Evolutionary conservation across 305 asterid species (phyloP), one percentile per base, ranked within the genome.

Genomic region (Rubia balearica): DNA sequence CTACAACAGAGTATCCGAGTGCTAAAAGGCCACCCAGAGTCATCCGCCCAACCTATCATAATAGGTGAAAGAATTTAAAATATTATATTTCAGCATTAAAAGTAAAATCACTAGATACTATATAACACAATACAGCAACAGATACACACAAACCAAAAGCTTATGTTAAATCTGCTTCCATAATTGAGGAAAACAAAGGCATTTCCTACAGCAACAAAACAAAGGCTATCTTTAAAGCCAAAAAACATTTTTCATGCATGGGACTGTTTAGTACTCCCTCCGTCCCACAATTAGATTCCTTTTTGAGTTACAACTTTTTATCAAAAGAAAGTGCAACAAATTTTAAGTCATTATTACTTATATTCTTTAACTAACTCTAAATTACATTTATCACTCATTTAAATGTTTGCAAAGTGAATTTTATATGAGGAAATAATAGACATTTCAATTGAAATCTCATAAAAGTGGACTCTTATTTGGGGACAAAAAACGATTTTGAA

Each of bases 1-100:
- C 98, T 9, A 94, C 99, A 75, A 94, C 98, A 62, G 78, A 85
- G 74, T 94, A 94, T 65, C 98, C 98, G 86, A 94, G 81, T 64
- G 95, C 93, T 80, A 94, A 88, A 76, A 94, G 86, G 65, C 99
- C 99, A 57, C 99, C 99, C 74, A 94, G 86, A 68, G 99, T 94
- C 99, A 91, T 85, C 78, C 96, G 80, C 40, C 99, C 99, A 75
- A 94, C 99, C 99, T 94, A 81, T 79, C 61, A 75, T 66, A 73
- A 64, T 74, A 40, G 65, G 56, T 71, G 65, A 53, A 73, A 62
- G 10, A 16, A 63, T 12, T 24, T 21, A 62, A 24, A 43, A 40
- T 45, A 69, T 24, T 42, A 62, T 61, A 24, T 69, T 9, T n/a
- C 42, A 13, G 13, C 46, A 27, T 30, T 19, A 8, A 48, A 13